Base-by-base conservation (phyloP, 2,329 filamentous ascomycete species). In the Stachybotrys chartarum region DNA sequence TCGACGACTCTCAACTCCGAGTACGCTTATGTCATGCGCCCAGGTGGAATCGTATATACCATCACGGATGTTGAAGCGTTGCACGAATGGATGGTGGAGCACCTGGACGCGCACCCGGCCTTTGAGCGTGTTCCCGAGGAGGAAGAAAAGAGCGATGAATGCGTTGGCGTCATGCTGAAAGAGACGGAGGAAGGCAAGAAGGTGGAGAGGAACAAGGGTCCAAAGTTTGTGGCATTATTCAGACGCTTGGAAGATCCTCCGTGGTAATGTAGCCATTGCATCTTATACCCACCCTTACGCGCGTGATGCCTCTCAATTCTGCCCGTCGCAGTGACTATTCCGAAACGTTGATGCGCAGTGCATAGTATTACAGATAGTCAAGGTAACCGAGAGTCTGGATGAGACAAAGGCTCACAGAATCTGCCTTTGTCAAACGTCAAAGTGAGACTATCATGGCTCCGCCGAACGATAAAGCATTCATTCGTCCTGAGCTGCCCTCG, bases 111-210 rank as follows among this genome's bases (percentile, higher is more conserved):
- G 31, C 88, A 92, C 68, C 85, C 84, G 16, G 82, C 88, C 51
- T 97, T 96, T 71, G 88, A 91, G 73, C 78, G 90, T 58, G 78
- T 97, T 5, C 63, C 79, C 0, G 82, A 85, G 57, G 82, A 84
- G 58, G 87, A 90, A 59, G 78, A 84, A 62, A 83, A 86, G 56
- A 76, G 73, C 32, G 88, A 93, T 68, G 78, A 83, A 59, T 91
- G 87, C 67, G 88, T 93, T 7, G 74, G 74, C 55, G 78, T 88
- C 54, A 95, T 94, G 90, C 80, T 75, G 66, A 81, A 80, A 42
- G 91, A 94, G 74, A 99, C 95, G 4, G 94, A 99, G 71, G 95
- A 99, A 75, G 91, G 92, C 39, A 97, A 96, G 78, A 99, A 99
- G 76, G 94, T 99, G 14, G 84, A 86, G 63, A 83, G 94, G 68